Evolutionary conservation across 2,329 filamentous ascomycete species (phyloP), one percentile per base, ranked within the genome.

Genomic region (Remersonia thermophila): DNA sequence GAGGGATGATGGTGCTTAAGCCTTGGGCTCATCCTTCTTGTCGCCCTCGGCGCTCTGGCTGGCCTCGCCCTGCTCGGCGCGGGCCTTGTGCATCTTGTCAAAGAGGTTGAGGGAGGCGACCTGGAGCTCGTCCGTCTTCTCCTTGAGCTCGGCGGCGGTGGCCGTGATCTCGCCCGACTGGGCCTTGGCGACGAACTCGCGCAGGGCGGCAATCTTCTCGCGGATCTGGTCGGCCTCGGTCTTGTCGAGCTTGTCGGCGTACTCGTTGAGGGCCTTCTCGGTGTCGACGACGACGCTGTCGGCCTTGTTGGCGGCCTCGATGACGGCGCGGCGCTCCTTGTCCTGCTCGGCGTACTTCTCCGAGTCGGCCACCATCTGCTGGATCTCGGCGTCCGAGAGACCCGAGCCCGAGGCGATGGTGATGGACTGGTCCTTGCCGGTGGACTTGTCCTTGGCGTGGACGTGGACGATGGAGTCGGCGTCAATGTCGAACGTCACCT

Each of bases 71-170:
- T 69, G 69, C 68, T 87, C 82, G 51, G 66, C 61, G 53, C 84
- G 80, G 51, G 89, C 85, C 74, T 93, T 93, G 83, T 98, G 89
- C 84, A 98, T 94, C 82, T 96, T 95, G 71, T 96, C 91, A 63
- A 98, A 96, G 56, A 96, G 79, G 67, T 83, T 93, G 66, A 98
- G 71, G 65, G 82, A 89, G 51, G 89, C 84, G 61, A 82, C 83
- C 71, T 96, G 91, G 58, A 98, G 83, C 66, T 95, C 89, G 50
- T 96, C 91, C 54, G 84, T 93, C 84, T 95, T 95, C 69, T 84
- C 77, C 83, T 96, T 96, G 65, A 98, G 80, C 66, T 96, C 83
- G 48, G 83, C 83, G 35, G 87, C 83, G 43, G 85, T 93, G 55
- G 83, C 77, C 45, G 69, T 76, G 55, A 80, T 78, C 71, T 98